A percentile compares a stretch with the other conserved stretches of the same genome.
phyloP scores from a whole-genome alignment of 495 filamentous ascomycete genomes.

The Aspergillus mulundensis region DNA sequence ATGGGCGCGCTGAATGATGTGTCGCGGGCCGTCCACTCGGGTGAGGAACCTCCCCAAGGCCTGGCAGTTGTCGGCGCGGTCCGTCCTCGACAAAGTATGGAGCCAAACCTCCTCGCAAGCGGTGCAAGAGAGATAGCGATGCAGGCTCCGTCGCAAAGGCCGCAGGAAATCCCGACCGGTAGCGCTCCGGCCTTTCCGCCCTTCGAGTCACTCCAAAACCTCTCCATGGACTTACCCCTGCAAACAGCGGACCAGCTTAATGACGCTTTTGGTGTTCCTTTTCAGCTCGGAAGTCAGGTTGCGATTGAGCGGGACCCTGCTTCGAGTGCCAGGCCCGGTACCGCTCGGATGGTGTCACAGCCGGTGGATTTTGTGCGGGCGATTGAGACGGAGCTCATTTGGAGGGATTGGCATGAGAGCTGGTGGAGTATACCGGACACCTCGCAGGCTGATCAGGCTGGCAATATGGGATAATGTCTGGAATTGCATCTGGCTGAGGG shows the following conservation, averaged over 20 bases:
- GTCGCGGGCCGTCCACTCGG: background rate
- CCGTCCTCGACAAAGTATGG: background rate
- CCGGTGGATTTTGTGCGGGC: conserved; percentile 10
- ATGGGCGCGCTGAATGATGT: conserved; percentile 10
- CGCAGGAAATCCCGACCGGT: too few species aligned
- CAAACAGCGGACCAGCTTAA: background rate
- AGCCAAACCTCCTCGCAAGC: background rate
- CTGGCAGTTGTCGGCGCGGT: background rate
- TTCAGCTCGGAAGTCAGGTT: conserved; percentile 2
- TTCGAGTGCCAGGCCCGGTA: background rate
- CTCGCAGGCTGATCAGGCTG: background rate
- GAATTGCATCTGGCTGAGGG: too few species aligned
- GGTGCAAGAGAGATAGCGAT: background rate
- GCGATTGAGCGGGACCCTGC: background rate
- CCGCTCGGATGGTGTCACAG: background rate
- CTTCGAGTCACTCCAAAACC: background rate
- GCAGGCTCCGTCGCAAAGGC: background rate
- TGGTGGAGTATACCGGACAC: conserved; percentile 5
- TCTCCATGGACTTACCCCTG: background rate
- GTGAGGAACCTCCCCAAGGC: background rate
- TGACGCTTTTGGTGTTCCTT: background rate
- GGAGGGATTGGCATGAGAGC: conserved; percentile 11
- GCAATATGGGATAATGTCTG: background rate
- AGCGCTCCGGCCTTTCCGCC: background rate
- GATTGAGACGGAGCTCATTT: conserved; percentile 8